Percentiles rank a stretch among this genome's conserved stretches.
These are phyloP conservation scores for Barnettozyma populi DNA, from an alignment of 805 yeast species.

Conservation along the genomic window DNA sequence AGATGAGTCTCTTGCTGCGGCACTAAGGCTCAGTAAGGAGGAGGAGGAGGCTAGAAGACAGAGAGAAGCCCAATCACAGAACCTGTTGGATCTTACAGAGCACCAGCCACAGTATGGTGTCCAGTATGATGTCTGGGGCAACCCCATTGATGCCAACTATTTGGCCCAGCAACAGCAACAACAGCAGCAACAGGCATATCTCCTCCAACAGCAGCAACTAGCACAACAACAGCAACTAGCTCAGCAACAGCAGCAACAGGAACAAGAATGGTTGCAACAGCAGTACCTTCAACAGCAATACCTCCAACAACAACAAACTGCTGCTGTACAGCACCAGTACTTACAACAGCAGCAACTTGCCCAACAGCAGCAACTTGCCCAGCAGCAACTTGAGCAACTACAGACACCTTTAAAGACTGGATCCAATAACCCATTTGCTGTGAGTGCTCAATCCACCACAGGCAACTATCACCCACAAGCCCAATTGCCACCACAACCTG, in stretches of 20 bases:
- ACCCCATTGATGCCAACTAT: constrained; percentile 22
- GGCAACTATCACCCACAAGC: neutral
- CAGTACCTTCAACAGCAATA: constrained; percentile 33
- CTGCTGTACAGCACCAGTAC: constrained; percentile 12
- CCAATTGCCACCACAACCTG: constrained; percentile 14
- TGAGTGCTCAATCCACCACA: constrained; percentile 17
- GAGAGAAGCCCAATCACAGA: constrained; percentile 37
- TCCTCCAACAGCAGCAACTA: constrained; percentile 36
- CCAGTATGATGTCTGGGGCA: constrained; percentile 27
- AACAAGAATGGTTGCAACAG: constrained; percentile 28
- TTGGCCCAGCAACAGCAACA: constrained; percentile 18
- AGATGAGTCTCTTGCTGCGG: constrained; percentile 56
- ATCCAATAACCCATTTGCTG: constrained; percentile 74
- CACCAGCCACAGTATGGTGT: constrained; percentile 27
- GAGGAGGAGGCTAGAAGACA: constrained; percentile 65
- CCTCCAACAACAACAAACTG: constrained; percentile 29
- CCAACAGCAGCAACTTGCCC: constrained; percentile 26
- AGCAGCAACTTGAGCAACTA: constrained; percentile 30
- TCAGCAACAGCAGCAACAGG: constrained; percentile 17
- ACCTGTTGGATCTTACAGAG: constrained; percentile 49
- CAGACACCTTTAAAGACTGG: constrained; percentile 60
- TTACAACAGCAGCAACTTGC: constrained; percentile 29
- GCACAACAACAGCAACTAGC: constrained; percentile 31
- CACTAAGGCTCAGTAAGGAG: constrained; percentile 66
- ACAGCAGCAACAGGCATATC: constrained; percentile 38